Conservation (phyloP, 202 grass and related monocot genomes). For the Carex sylvatica region DNA sequence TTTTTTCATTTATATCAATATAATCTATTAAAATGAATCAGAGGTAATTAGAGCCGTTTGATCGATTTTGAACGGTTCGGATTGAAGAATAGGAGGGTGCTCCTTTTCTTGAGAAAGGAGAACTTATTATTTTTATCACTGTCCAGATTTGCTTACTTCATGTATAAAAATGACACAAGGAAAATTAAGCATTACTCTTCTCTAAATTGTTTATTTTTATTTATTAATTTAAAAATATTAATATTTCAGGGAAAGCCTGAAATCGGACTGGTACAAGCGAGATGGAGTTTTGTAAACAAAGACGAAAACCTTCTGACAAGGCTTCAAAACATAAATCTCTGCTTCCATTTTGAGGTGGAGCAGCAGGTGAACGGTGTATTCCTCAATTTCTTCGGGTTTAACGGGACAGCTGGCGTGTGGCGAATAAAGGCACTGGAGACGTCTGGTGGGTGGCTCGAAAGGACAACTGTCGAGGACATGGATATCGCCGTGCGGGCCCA, state of each 20-base stretch:
- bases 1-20: no score
- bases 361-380: conserved; percentile 72
- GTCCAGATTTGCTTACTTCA: neutral
- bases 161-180: no score
- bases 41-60: no score
- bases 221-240: neutral
- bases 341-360: conserved; percentile 85
- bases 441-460: conserved; percentile 73
- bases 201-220: neutral
- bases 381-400: conserved; percentile 77
- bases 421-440: conserved; percentile 74
- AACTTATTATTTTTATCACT: neutral
- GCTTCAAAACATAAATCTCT: conserved; percentile 76
- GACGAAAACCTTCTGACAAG: conserved; percentile 68
- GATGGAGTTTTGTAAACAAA: conserved; percentile 74
- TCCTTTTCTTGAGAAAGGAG: neutral
- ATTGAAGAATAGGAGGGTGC: no score
- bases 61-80: no score
- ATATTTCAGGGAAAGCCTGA: conserved; percentile 56
- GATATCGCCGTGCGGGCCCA: conserved; percentile 71
- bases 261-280: conserved; percentile 60
- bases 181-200: neutral
- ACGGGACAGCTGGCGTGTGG: conserved; percentile 81
- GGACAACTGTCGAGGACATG: conserved; percentile 79
- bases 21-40: no score